These are phyloP conservation scores for Cryptosporidium xiaoi DNA, from an alignment of 169 alveolate genomes.

Conservation along the genomic window DNA sequence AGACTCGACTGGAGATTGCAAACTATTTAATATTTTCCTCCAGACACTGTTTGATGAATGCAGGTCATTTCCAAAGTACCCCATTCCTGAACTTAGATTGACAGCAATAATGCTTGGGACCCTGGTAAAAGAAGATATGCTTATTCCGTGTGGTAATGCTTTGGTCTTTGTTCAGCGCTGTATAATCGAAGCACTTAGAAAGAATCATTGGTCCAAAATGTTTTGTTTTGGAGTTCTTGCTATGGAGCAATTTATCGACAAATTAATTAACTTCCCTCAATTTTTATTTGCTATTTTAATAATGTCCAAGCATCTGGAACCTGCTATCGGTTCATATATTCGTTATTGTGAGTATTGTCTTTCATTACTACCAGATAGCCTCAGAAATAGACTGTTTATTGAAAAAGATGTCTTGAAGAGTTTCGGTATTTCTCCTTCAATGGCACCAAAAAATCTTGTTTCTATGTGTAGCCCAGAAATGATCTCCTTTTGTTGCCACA, in stretches of 20 bases:
- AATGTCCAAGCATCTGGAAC: slow-evolving; percentile 46
- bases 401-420: slow-evolving; percentile 7
- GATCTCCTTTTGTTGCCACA: slow-evolving; percentile 7
- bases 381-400: slow-evolving; percentile 25
- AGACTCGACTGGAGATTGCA: neutral
- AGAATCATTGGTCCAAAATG: slow-evolving; percentile 77
- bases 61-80: slow-evolving; percentile 87
- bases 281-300: slow-evolving; percentile 72
- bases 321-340: slow-evolving; percentile 29
- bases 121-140: slow-evolving; percentile 75
- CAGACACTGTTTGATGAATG: slow-evolving; percentile 86
- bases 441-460: slow-evolving; percentile 10
- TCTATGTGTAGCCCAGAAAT: slow-evolving; percentile 41
- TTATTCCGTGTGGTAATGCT: slow-evolving; percentile 72
- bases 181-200: slow-evolving; percentile 78
- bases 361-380: slow-evolving; percentile 25
- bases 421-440: neutral
- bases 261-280: slow-evolving; percentile 67
- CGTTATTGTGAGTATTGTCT: slow-evolving; percentile 58
- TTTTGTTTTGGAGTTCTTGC: slow-evolving; percentile 80
- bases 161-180: slow-evolving; percentile 79
- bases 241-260: slow-evolving; percentile 76
- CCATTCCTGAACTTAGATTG: slow-evolving; percentile 83
- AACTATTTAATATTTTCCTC: slow-evolving; percentile 62
- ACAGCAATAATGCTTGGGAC: slow-evolving; percentile 87